Evolutionary conservation across 176 grass and related monocot species (phyloP).

Genomic region (Poa pratensis): DNA sequence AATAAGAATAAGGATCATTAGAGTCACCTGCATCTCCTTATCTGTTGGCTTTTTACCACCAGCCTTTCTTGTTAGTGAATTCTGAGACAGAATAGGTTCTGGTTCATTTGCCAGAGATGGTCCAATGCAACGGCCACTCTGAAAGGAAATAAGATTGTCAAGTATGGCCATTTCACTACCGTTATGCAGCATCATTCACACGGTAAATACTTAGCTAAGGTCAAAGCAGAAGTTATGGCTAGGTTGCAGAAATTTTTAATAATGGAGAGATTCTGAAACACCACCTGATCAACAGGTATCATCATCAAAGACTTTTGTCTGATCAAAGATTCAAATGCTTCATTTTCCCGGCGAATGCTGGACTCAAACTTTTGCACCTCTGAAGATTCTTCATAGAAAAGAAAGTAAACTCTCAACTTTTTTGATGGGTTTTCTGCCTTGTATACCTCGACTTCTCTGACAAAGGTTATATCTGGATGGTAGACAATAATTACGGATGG

Average conservation of each 20-base stretch:
- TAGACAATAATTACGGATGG: slow-evolving; percentile 87
- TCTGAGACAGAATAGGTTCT: slow-evolving; percentile 61
- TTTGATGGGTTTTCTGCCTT: slow-evolving; percentile 79
- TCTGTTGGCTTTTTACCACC: slow-evolving; percentile 73
- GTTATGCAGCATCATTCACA: slow-evolving; percentile 8
- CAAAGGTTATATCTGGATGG: slow-evolving; percentile 94
- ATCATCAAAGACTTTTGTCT: slow-evolving; percentile 97
- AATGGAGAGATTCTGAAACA: slow-evolving; percentile 33
- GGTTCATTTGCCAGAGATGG: slow-evolving; percentile 63
- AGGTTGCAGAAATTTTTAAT: slow-evolving; percentile 8
- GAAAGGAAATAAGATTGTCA: slow-evolving; percentile 36
- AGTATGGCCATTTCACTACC: slow-evolving; percentile 18
- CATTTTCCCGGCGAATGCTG: slow-evolving; percentile 86
- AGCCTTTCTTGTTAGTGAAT: slow-evolving; percentile 88
- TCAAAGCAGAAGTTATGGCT: slow-evolving; percentile 16
- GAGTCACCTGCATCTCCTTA: slow-evolving; percentile 83
- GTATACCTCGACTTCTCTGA: slow-evolving; percentile 95
- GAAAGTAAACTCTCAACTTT: slow-evolving; percentile 86
- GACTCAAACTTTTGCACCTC: slow-evolving; percentile 91
- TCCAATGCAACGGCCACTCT: slow-evolving; percentile 88
- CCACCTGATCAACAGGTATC: slow-evolving; percentile 90
- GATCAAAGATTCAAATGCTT: slow-evolving; percentile 93
- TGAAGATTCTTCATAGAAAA: slow-evolving; percentile 95
- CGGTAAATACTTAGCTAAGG: slow-evolving; percentile 27
- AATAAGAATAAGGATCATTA: slow-evolving; percentile 38